Evolutionary conservation across 495 filamentous ascomycete genomes (phyloP).

Genomic region (Haplographium delicatum): DNA sequence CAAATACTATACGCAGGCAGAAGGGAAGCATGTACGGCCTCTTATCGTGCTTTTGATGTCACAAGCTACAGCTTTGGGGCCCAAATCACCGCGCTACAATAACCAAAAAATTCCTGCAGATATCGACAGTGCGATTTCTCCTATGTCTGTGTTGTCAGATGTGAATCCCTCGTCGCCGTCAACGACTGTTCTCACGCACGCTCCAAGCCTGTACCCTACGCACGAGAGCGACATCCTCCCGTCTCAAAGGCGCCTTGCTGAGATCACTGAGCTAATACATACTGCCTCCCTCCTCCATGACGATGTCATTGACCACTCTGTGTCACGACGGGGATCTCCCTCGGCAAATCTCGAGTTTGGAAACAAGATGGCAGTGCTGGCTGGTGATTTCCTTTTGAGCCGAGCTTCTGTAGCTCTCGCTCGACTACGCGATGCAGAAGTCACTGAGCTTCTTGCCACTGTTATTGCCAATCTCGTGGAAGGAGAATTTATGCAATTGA

Average conservation of each 20-base stretch:
- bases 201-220: slow-evolving; percentile 35
- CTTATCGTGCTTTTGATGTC: slow-evolving; percentile 95
- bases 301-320: slow-evolving; percentile 93
- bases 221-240: slow-evolving; percentile 76
- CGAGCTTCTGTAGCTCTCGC: slow-evolving; percentile 91
- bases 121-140: slow-evolving; percentile 76
- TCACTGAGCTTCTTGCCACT: slow-evolving; percentile 88
- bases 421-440: slow-evolving; percentile 84
- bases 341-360: slow-evolving; percentile 92
- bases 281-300: slow-evolving; percentile 95
- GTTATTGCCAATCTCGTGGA: slow-evolving; percentile 97
- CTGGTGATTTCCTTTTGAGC: slow-evolving; percentile 90
- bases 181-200: slow-evolving; percentile 44
- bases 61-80: slow-evolving; percentile 74
- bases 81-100: slow-evolving; percentile 50
- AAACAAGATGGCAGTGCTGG: slow-evolving; percentile 98
- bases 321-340: slow-evolving; percentile 71
- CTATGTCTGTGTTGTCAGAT: slow-evolving; percentile 69
- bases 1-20: slow-evolving; percentile 96
- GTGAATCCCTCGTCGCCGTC: slow-evolving; percentile 62
- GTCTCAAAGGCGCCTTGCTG: slow-evolving; percentile 85
- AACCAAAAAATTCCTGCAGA: slow-evolving; percentile 31
- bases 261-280: slow-evolving; percentile 96
- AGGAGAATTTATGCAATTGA: slow-evolving; percentile 98
- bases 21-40: slow-evolving; percentile 94